Evolutionary conservation across 2,329 filamentous ascomycete genomes (phyloP), one percentile per base, ranked within the genome.

Genomic region (Trichoderma brevicompactum): DNA sequence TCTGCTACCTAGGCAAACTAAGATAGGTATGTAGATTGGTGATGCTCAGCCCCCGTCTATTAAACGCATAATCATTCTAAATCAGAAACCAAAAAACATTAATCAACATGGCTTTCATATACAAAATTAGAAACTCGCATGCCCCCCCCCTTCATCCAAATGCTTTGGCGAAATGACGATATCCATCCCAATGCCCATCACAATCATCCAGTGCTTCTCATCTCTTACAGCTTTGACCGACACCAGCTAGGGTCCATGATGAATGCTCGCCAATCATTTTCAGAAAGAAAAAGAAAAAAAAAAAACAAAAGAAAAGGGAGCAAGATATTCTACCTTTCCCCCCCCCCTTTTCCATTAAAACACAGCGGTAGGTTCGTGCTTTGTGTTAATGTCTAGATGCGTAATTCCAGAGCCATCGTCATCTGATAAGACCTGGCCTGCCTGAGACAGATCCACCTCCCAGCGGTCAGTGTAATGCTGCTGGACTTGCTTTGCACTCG

Each of bases 381-480:
- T 61, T 13, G 40, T 15, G 43, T 41, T 52, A 28, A 65, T 46
- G 9, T 67, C 61, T 7, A 55, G 9, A 34, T 46, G 54, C 15
- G 54, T 60, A 17, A 67, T 53, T 10, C 65, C 54, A 5, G 65
- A 69, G 19, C 19, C 34, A 10, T 68, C 59, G 5, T 70, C 66
- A 2, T 71, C 64, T 7, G 67, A 50, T 5, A 41, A 40, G 32
- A 41, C 38, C 34, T 58, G 55, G 38, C n/a, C 17, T 10, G 66
- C 60, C 34, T 70, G 54, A 2, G 69, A 62, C 17, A 72, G 65
- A 9, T 70, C 68, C 7, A 73, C 69, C 32, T 79, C 75, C 77
- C 77, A 79, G 1, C 72, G 72, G 6, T 72, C 68, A 4, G 71
- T 59, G 34, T 75, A 75, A 50, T 71, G 67, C 23, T 64, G 58